Conservation (phyloP, 1,284 basidiomycete species). For the Cystobasidiaceae sp. region DNA sequence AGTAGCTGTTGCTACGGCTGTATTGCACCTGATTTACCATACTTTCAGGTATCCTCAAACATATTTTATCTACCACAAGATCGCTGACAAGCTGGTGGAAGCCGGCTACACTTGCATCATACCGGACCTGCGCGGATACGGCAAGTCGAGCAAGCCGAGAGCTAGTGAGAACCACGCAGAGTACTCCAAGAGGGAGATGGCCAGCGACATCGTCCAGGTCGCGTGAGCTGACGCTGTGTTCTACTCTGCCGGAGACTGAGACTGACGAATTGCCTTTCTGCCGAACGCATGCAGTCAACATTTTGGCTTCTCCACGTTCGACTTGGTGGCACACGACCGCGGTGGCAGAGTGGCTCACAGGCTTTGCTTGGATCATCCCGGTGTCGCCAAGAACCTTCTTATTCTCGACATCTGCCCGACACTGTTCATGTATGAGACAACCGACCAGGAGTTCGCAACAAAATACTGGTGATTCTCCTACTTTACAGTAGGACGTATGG, state of each 20-base stretch:
- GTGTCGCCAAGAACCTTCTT: conserved; percentile 42
- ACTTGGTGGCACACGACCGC: conserved; percentile 47
- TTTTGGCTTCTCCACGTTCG: conserved; percentile 42
- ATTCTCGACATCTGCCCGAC: conserved; percentile 46
- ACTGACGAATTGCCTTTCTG: too few relatives aligned
- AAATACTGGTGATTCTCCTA: conserved; percentile 36
- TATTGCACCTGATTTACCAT: background rate
- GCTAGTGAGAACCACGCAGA: conserved; percentile 40
- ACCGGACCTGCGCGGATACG: conserved; percentile 45
- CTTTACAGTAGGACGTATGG: background rate
- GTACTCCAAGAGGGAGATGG: conserved; percentile 49
- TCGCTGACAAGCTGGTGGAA: conserved; percentile 43
- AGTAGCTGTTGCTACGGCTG: background rate
- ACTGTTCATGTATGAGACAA: conserved; percentile 45
- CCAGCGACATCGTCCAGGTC: conserved; percentile 45
- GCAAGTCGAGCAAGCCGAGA: background rate
- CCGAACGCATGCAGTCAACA: conserved; percentile 9
- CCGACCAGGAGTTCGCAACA: background rate
- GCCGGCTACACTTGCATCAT: conserved; percentile 45
- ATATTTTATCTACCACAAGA: conserved; percentile 44
- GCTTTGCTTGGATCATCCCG: conserved; percentile 45
- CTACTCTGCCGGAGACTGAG: background rate
- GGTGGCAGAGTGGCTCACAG: conserved; percentile 48
- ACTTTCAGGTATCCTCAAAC: conserved; percentile 44
- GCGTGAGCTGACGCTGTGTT: conserved; percentile 45